Conservation (phyloP, 352 stramenopile species). For the Pythium plurisporium region DNA sequence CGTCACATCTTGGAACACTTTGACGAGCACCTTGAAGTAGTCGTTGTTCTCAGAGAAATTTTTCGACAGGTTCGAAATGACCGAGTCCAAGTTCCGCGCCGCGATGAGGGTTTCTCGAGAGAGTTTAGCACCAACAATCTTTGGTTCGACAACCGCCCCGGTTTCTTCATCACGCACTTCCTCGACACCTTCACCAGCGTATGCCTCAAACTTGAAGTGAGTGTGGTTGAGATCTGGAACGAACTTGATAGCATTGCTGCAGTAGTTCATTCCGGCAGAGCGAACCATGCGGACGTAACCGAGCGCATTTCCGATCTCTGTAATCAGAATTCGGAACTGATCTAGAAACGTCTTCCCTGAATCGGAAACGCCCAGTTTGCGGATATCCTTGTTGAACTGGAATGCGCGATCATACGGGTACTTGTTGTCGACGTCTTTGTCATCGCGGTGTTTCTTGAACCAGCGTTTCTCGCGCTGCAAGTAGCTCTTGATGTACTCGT, state of each 20-base stretch:
- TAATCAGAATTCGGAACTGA: conserved; percentile 89
- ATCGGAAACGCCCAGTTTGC: conserved; percentile 82
- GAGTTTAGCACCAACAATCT: conserved; percentile 59
- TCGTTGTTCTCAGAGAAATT: conserved; percentile 92
- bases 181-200: conserved; percentile 51
- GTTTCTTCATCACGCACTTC: conserved; percentile 63
- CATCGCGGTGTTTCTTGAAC: conserved; percentile 90
- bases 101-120: conserved; percentile 79
- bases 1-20: conserved; percentile 88
- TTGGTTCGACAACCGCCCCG: conserved; percentile 34
- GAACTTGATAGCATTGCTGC: conserved; percentile 91
- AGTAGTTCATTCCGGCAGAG: conserved; percentile 90
- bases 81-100: conserved; percentile 80
- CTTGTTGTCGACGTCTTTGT: conserved; percentile 88
- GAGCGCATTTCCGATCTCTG: conserved; percentile 91
- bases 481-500: conserved; percentile 94
- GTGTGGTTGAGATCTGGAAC: conserved; percentile 87
- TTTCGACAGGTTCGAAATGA: conserved; percentile 82
- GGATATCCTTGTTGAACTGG: conserved; percentile 91
- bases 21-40: conserved; percentile 90
- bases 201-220: conserved; percentile 79
- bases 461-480: conserved; percentile 91
- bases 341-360: conserved; percentile 87
- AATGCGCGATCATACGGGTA: conserved; percentile 91
- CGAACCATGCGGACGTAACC: conserved; percentile 93